Percentiles rank a stretch among this genome's conserved stretches.
These are phyloP conservation scores for Amanita exitialis DNA, from an alignment of 768 basidiomycete species.

Conservation along the genomic window DNA sequence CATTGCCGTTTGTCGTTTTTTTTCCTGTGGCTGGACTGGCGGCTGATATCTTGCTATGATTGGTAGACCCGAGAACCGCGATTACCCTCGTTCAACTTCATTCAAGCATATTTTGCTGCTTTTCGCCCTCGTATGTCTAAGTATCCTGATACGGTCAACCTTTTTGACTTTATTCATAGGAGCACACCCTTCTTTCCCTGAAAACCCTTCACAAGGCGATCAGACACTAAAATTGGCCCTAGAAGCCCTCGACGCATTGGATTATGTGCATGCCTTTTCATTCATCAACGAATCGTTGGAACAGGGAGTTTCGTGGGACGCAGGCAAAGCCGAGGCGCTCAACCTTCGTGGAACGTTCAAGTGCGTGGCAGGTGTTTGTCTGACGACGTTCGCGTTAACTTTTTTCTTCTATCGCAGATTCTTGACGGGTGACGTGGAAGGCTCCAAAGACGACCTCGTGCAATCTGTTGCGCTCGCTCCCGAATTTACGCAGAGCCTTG, in stretches of 20 bases:
- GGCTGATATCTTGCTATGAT: not conserved
- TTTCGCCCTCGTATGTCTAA: constrained; percentile 74
- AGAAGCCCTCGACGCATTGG: constrained; percentile 73
- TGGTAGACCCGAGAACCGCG: constrained; percentile 62
- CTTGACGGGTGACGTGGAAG: constrained; percentile 73
- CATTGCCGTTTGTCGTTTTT: constrained; percentile 32
- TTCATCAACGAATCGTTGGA: constrained; percentile 79
- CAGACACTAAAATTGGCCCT: constrained; percentile 71
- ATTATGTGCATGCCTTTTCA: constrained; percentile 75
- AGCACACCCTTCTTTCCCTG: constrained; percentile 62
- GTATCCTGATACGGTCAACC: not conserved
- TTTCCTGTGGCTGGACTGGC: not conserved
- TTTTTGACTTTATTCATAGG: constrained; percentile 26
- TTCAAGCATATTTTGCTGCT: constrained; percentile 92
- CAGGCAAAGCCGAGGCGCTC: constrained; percentile 75
- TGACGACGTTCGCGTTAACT: not conserved
- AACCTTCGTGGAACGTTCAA: constrained; percentile 96
- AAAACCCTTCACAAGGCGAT: constrained; percentile 70
- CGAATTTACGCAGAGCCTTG: constrained; percentile 75
- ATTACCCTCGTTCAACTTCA: constrained; percentile 84
- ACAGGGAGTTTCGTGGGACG: constrained; percentile 73
- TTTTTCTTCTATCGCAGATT: constrained; percentile 40
- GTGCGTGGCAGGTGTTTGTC: constrained; percentile 29
- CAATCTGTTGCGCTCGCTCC: constrained; percentile 62
- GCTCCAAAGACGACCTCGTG: constrained; percentile 77